Conservation (phyloP, 1,139 yeast genomes). For the Spathaspora jeffriesii region DNA sequence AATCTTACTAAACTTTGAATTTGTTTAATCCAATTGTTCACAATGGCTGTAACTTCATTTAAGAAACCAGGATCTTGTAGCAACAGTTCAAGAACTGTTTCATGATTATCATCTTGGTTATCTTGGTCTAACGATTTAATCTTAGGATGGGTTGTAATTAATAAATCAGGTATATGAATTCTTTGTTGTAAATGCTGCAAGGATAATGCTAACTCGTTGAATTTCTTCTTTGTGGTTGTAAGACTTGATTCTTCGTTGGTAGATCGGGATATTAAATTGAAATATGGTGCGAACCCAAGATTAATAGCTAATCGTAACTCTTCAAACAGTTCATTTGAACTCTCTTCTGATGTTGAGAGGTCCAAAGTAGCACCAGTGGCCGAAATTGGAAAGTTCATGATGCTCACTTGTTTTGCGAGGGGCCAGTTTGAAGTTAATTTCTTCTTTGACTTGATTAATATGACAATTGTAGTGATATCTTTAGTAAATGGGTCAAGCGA, state of each 20-base stretch:
- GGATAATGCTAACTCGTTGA: conserved; percentile 69
- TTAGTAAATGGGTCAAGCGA: conserved; percentile 5
- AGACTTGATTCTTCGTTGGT: conserved; percentile 21
- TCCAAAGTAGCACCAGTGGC: conserved; percentile 5
- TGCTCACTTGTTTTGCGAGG: conserved; percentile 36
- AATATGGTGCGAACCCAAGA: conserved; percentile 40
- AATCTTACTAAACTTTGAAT: conserved; percentile 60
- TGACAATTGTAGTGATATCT: conserved; percentile 17
- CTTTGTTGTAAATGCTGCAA: conserved; percentile 70
- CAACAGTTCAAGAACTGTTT: conserved; percentile 20
- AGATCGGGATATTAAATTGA: conserved; percentile 24
- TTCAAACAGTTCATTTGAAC: conserved; percentile 43
- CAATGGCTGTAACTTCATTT: conserved; percentile 65
- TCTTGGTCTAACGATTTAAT: conserved; percentile 32
- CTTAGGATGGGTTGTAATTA: conserved; percentile 52
- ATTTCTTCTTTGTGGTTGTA: conserved; percentile 52
- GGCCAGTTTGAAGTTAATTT: conserved; percentile 16
- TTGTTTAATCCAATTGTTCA: conserved; percentile 72
- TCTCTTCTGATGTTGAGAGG: conserved; percentile 2
- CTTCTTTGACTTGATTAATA: conserved; percentile 48
- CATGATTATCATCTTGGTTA: conserved; percentile 24
- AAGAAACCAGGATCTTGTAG: conserved; percentile 56
- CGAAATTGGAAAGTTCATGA: conserved; percentile 31
- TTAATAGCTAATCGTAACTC: conserved; percentile 59
- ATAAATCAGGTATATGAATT: conserved; percentile 67